Conservation (phyloP, 2,329 filamentous ascomycete species). For the Xylariaceae sp. region DNA sequence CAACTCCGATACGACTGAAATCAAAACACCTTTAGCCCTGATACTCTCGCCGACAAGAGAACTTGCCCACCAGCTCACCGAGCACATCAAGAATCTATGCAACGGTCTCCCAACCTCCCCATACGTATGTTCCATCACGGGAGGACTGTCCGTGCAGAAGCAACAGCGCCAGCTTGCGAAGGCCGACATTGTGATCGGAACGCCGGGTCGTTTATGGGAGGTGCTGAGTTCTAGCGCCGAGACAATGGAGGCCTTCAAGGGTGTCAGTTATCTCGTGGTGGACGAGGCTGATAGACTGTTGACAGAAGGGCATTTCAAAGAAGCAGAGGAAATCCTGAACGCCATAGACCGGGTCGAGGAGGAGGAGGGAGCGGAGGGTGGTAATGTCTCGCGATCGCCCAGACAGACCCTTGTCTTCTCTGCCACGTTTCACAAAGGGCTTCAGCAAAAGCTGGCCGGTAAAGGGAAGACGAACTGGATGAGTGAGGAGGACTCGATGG, state of each 20-base stretch:
- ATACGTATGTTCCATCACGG: constrained; percentile 82
- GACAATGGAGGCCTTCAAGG: constrained; percentile 63
- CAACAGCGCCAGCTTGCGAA: constrained; percentile 78
- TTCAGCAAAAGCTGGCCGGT: constrained; percentile 85
- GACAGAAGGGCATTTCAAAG: constrained; percentile 91
- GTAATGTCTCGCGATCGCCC: constrained; percentile 37
- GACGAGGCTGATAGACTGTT: constrained; percentile 92
- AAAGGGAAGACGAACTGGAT: constrained; percentile 65
- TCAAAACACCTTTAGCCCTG: constrained; percentile 60
- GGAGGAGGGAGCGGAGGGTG: constrained; percentile 41
- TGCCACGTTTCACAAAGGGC: constrained; percentile 84
- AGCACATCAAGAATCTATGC: constrained; percentile 74
- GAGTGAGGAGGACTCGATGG: constrained; percentile 76
- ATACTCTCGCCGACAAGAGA: constrained; percentile 90
- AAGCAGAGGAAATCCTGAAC: constrained; percentile 80
- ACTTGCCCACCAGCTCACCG: constrained; percentile 82
- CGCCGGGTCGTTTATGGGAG: constrained; percentile 91
- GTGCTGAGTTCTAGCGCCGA: constrained; percentile 72
- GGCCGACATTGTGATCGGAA: constrained; percentile 90
- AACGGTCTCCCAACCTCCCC: constrained; percentile 54
- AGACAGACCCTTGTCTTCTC: constrained; percentile 94
- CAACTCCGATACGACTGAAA: constrained; percentile 23
- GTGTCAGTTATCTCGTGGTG: constrained; percentile 76
- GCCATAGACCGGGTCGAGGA: constrained; percentile 66
- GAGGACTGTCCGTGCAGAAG: constrained; percentile 89